These are phyloP conservation scores for Micromonas pusilla DNA, from an alignment of 139 green algal species.

Conservation along the genomic window DNA sequence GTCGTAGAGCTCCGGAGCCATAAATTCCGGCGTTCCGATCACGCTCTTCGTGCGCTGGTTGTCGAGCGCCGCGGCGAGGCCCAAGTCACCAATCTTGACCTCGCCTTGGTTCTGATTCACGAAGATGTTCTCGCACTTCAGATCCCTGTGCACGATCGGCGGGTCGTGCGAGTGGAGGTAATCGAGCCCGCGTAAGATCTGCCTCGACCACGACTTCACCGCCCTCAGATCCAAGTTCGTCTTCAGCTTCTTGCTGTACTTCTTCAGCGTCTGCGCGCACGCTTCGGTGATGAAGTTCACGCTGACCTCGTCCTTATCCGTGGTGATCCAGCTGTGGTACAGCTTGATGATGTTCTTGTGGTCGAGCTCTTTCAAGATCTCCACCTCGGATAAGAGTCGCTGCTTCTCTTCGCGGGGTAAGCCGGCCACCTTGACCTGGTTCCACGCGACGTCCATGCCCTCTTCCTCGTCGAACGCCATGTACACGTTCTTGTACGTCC, in stretches of 20 bases:
- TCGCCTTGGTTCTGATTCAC: constrained; percentile 74
- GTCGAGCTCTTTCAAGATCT: constrained; percentile 86
- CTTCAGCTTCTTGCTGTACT: constrained; percentile 42
- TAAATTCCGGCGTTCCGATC: constrained; percentile 94
- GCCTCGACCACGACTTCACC: constrained; percentile 92
- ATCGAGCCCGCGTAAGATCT: constrained; percentile 94
- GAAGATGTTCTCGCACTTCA: constrained; percentile 81
- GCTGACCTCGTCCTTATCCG: constrained; percentile 59
- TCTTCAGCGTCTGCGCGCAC: constrained; percentile 89
- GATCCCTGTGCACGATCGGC: constrained; percentile 89
- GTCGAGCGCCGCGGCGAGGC: constrained; percentile 85
- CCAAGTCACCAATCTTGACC: constrained; percentile 98
- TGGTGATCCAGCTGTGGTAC: constrained; percentile 89
- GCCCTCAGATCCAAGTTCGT: constrained; percentile 72
- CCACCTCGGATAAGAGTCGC: constrained; percentile 87
- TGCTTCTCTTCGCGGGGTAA: constrained; percentile 65
- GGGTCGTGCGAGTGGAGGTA: constrained; percentile 87
- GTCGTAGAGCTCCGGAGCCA: constrained; percentile 98
- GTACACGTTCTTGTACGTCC: constrained; percentile 98
- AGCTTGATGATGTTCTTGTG: constrained; percentile 99
- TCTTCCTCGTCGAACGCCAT: constrained; percentile 92
- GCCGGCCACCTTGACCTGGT: constrained; percentile 60
- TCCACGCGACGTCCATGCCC: constrained; percentile 95
- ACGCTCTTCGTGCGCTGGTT: constrained; percentile 82
- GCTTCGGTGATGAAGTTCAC: constrained; percentile 99